A percentile compares a stretch with the other conserved stretches of the same genome.
Evolutionary conservation across 176 grass and related monocot species (phyloP).

Genomic region (Aegilops umbellulata): DNA sequence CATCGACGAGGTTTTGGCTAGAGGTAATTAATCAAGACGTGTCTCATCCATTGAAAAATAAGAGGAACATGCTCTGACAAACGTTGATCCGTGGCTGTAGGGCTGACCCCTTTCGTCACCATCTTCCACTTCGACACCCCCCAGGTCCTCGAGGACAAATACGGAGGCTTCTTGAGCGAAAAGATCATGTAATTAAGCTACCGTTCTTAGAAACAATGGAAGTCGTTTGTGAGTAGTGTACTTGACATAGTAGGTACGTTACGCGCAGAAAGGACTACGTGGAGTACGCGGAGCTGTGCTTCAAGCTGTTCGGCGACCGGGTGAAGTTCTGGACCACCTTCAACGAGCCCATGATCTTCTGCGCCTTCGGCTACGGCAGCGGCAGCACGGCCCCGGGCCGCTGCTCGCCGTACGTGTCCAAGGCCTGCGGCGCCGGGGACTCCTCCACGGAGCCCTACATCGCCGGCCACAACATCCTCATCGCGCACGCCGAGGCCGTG

Average conservation of each 20-base stretch:
- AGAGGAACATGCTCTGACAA: not conserved
- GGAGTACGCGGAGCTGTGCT: conserved; percentile 50
- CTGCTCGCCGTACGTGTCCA: conserved; percentile 34
- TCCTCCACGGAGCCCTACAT: conserved; percentile 65
- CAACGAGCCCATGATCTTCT: conserved; percentile 53
- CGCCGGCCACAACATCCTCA: conserved; percentile 46
- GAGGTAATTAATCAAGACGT: conserved; percentile 23
- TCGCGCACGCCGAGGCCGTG: conserved; percentile 61
- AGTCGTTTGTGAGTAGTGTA: too few species aligned
- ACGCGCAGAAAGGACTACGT: conserved; percentile 38
- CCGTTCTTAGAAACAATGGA: too few species aligned
- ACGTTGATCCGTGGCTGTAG: conserved; percentile 6
- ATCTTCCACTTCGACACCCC: conserved; percentile 64
- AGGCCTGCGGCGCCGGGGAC: conserved; percentile 35
- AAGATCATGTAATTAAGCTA: not conserved
- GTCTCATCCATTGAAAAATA: too few species aligned
- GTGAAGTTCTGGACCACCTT: conserved; percentile 65
- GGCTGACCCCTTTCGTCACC: conserved; percentile 56
- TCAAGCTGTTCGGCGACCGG: conserved; percentile 58
- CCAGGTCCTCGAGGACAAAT: conserved; percentile 53
- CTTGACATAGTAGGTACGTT: not conserved
- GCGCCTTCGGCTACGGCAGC: conserved; percentile 27
- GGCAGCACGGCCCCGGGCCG: conserved; percentile 35
- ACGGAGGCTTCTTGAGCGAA: conserved; percentile 48
- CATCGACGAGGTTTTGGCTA: conserved; percentile 53